Evolutionary conservation across 2,329 filamentous ascomycete species (phyloP).

Genomic region (Lecanicillium sp.): DNA sequence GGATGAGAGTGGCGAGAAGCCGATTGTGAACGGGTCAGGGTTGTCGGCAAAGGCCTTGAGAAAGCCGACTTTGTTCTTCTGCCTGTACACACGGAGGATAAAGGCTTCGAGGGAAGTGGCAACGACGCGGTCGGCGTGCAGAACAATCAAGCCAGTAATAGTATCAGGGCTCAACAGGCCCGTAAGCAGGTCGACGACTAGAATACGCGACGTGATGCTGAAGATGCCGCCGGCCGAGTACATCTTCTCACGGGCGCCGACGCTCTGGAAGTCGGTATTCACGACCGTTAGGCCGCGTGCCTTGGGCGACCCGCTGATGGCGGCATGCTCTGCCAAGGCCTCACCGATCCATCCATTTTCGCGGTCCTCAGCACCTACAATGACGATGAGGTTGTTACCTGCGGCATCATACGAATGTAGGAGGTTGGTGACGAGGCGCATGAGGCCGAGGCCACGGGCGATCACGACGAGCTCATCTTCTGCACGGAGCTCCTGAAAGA

Average conservation of each 20-base stretch:
- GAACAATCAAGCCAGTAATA: constrained; percentile 77
- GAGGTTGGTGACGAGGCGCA: constrained; percentile 90
- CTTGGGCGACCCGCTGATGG: constrained; percentile 74
- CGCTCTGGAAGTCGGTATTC: constrained; percentile 90
- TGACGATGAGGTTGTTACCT: constrained; percentile 83
- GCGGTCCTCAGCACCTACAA: constrained; percentile 83
- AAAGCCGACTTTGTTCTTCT: constrained; percentile 90
- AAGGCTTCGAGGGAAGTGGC: constrained; percentile 92
- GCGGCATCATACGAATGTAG: constrained; percentile 95
- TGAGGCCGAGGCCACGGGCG: constrained; percentile 83
- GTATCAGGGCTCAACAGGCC: constrained; percentile 72
- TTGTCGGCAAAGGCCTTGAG: constrained; percentile 94
- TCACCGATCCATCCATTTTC: constrained; percentile 98
- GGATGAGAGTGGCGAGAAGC: constrained; percentile 79
- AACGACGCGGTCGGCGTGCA: constrained; percentile 82
- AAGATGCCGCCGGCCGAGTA: constrained; percentile 86
- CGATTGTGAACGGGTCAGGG: constrained; percentile 82
- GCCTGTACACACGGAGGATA: constrained; percentile 86
- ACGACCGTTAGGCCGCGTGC: constrained; percentile 84
- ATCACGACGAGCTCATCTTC: constrained; percentile 94
- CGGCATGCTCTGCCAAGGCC: constrained; percentile 89
- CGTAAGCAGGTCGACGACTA: constrained; percentile 91
- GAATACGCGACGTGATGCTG: constrained; percentile 90
- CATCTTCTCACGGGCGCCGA: constrained; percentile 82
- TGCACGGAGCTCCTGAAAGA: constrained; percentile 82